Evolutionary conservation across 1,284 basidiomycete species (phyloP), one percentile per base, ranked within the genome.

Genomic region (Melampsora allii-populina): DNA sequence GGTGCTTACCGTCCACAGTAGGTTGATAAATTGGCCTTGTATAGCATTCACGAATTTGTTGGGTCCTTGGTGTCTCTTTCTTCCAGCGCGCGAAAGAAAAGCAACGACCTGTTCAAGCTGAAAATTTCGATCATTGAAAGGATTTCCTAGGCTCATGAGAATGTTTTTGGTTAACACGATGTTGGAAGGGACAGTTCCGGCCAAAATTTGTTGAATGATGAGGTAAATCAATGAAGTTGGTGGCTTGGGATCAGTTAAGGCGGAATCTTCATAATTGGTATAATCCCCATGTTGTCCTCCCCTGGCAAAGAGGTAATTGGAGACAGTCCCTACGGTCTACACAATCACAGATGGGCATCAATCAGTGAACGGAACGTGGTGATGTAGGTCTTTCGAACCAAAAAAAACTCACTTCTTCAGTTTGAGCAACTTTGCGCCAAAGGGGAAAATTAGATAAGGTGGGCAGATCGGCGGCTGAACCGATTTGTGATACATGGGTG

Each of bases 11-110:
- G 50, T 64, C 69, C 69, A 72, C 1, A 72, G 36, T 31, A 72
- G 36, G 63, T 72, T 65, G 33, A 72, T 72, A 12, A 72, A 72
- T 65, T 66, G 61, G 48, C 63, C 69, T 42, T 72, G 69, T 21
- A 72, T 39, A 39, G 39, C 69, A 33, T 72, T 72, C 27, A 72
- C 69, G n/a, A 64, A 45, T 12, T 59, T 42, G 24, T 65, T 64
- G n/a, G 69, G 33, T 27, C 63, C 69, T 46, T 72, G 69, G 21
- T 45, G 69, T 29, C 63, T 64, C 33, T 31, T 31, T 42, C 63
- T 39, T 19, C 63, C 69, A 19, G 69, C n/a, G n/a, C 53, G 64
- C 5, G 63, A 50, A 0, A 72, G 27, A 50, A 48, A 72, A 29
- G 36, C 69, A 10, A 72, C 69, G 48, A 72, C 36, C 10, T 72